Percentiles rank a stretch among this genome's conserved stretches.
phyloP scores from a whole-genome alignment of 202 grass and related monocot genomes.

The Schoenoplectus tabernaemontani region DNA sequence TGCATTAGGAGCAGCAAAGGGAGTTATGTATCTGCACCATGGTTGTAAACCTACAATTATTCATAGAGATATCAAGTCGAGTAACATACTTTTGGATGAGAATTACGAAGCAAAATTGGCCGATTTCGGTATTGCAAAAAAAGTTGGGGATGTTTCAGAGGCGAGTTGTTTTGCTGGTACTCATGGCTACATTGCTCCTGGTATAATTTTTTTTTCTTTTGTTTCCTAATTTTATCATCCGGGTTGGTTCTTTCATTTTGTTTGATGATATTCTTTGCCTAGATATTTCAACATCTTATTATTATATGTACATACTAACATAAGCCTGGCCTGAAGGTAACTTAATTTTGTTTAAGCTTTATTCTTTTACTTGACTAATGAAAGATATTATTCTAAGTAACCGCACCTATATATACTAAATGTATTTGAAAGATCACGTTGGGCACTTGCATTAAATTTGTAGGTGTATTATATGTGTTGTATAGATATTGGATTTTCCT shows the following conservation, averaged over 20 bases:
- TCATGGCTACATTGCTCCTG: constrained; percentile 68
- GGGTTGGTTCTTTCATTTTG: not conserved
- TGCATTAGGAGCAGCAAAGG: constrained; percentile 63
- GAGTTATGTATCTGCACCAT: constrained; percentile 81
- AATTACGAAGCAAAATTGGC: constrained; percentile 58
- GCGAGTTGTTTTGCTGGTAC: constrained; percentile 62
- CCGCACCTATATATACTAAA: not conserved
- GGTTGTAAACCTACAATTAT: constrained; percentile 64
- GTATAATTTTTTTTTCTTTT: constrained; percentile 31
- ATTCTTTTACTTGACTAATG: not conserved
- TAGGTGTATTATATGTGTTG: not conserved
- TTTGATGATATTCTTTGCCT: not conserved
- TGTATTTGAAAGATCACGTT: not conserved
- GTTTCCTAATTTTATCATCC: not conserved
- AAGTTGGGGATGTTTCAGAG: constrained; percentile 42
- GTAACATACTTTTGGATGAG: constrained; percentile 63
- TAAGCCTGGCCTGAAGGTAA: not conserved
- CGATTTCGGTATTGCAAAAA: constrained; percentile 65
- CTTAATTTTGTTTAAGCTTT: not conserved
- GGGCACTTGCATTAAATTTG: not conserved
- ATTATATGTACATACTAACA: not conserved
- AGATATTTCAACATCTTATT: not conserved
- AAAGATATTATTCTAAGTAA: not conserved
- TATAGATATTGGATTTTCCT: not conserved
- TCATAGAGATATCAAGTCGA: constrained; percentile 72